Evolutionary conservation across 1,284 basidiomycete genomes (phyloP).

Genomic region (Trichosporon coremiiforme): DNA sequence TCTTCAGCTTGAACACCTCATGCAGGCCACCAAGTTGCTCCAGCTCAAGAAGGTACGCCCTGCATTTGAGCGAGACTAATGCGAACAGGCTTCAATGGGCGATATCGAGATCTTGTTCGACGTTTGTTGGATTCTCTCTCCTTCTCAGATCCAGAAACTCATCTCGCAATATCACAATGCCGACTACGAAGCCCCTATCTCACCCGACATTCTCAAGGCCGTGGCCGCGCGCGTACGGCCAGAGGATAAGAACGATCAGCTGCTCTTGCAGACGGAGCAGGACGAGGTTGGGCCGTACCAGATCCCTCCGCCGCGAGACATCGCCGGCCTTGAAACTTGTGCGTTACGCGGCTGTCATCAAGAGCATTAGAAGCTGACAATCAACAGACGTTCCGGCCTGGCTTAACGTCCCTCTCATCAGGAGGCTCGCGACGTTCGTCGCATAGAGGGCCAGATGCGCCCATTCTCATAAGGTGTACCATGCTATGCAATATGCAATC

Average conservation of each 20-base stretch:
- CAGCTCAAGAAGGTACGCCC: conserved; percentile 99
- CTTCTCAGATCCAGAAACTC: conserved; percentile 98
- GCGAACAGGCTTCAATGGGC: conserved; percentile 75
- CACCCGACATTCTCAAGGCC: conserved; percentile 92
- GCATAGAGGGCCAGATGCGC: conserved; percentile 27
- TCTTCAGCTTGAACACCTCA: conserved; percentile 95
- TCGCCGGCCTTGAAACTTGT: conserved; percentile 56
- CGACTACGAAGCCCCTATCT: conserved; percentile 88
- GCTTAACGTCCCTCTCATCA: conserved; percentile 46
- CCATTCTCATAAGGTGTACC: background rate
- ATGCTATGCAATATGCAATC: conserved; percentile 18
- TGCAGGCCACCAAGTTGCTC: conserved; percentile 98
- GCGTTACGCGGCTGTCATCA: too few species aligned
- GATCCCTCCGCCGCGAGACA: conserved; percentile 53
- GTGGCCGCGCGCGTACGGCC: conserved; percentile 91
- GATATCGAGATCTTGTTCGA: conserved; percentile 99
- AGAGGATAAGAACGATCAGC: conserved; percentile 92
- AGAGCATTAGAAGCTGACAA: too few species aligned
- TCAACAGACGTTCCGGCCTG: conserved; percentile 28
- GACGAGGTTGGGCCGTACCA: conserved; percentile 83
- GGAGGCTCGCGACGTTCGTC: conserved; percentile 47
- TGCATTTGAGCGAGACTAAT: too few species aligned
- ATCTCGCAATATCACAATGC: conserved; percentile 98
- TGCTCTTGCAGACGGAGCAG: conserved; percentile 88
- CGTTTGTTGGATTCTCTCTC: conserved; percentile 99